These are phyloP conservation scores for Sparassis latifolia DNA, from an alignment of 1,284 basidiomycete species.

Conservation along the genomic window DNA sequence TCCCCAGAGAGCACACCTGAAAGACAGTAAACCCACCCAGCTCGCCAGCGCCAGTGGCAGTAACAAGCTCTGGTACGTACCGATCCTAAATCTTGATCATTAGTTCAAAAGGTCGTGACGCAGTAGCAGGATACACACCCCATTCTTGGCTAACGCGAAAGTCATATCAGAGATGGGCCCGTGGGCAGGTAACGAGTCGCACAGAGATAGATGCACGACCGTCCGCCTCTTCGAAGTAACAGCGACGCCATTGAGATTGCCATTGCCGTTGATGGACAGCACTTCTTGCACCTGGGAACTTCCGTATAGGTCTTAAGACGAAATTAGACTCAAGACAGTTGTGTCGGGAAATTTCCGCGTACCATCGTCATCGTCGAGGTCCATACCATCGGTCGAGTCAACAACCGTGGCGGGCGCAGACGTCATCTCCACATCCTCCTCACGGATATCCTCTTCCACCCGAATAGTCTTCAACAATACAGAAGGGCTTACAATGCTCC, in stretches of 20 bases:
- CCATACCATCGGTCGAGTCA: conserved; percentile 50
- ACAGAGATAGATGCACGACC: conserved; percentile 61
- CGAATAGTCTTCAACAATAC: conserved; percentile 53
- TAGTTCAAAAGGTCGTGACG: not conserved
- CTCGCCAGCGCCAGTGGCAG: conserved; percentile 72
- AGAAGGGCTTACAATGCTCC: conserved; percentile 65
- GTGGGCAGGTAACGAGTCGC: conserved; percentile 71
- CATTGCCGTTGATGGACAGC: conserved; percentile 17
- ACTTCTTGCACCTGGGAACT: conserved; percentile 37
- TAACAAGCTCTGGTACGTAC: conserved; percentile 76
- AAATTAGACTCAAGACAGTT: too few relatives aligned
- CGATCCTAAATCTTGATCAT: conserved; percentile 44
- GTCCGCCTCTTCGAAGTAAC: conserved; percentile 46
- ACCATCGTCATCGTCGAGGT: conserved; percentile 78
- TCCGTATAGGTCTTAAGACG: conserved; percentile 59
- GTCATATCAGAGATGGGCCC: conserved; percentile 79
- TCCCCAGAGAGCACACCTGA: conserved; percentile 45
- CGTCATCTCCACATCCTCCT: conserved; percentile 34
- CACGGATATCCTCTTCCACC: conserved; percentile 56
- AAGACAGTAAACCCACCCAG: conserved; percentile 86
- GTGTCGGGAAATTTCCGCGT: conserved; percentile 10
- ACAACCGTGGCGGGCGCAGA: conserved; percentile 41
- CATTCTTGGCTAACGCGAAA: conserved; percentile 63
- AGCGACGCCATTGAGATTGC: conserved; percentile 24
- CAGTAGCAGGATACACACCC: conserved; percentile 38